Base-by-base conservation (phyloP, 2,329 filamentous ascomycete species). In the Aspergillus cejpii region DNA sequence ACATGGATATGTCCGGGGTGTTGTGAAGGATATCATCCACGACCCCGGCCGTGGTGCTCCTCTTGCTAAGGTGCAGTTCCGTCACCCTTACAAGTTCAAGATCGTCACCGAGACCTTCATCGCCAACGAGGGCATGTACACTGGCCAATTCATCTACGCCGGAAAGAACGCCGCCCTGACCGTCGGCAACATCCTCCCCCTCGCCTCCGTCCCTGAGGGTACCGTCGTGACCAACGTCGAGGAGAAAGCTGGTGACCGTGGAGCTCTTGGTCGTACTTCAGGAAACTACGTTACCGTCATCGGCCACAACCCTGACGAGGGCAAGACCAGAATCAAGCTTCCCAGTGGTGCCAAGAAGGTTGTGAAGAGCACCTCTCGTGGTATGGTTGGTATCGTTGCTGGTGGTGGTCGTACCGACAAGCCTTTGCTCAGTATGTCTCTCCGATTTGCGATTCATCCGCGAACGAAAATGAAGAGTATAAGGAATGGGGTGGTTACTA, bases 41-140 rank as follows among this genome's bases (percentile, higher is more conserved):
- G 92, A 98, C 77, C 83, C 90, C 66, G 92, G 92, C 73, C 90
- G 92, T 78, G 92, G 92, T 78, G 89, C 94, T 75, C 92, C 92
- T 65, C 87, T 98, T 70, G 92, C 92, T 72, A 88, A 87, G 76
- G 90, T 98, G 69, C 77, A 82, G 65, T 98, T 98, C 87, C 90
- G 92, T 67, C 87, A 94, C 76, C 89, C 92, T 66, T 98, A 98
- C 85, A 83, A 84, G 75, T 97, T 87, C 86, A 95, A 94, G 84
- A 84, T 90, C 72, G 78, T 89, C 73, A 91, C 85, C 74, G 90
- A 98, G 85, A 98, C 92, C 64, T 96, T 98, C 85, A 98, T 98
- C 71, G 92, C 92, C 76, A 98, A 97, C 79, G 92, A 97, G 81
- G 92, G 92, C 79, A 96, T 97, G 90, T 98, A 97, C 87, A 96